Base-by-base conservation (phyloP, 1,284 basidiomycete genomes). In the Kalmanozyma brasiliensis region DNA sequence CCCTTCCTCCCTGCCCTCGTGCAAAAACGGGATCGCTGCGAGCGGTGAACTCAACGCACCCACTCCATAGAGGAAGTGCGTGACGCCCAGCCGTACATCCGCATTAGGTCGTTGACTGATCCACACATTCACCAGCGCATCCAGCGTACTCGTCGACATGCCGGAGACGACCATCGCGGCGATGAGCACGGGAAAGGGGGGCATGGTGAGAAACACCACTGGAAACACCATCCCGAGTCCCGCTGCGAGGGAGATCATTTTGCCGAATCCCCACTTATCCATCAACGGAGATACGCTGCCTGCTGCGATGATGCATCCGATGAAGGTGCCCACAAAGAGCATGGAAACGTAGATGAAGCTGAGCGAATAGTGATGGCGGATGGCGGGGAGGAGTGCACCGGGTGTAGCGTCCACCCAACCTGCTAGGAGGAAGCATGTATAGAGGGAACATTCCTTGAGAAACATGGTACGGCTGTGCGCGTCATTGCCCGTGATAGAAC, bases 351-450 rank as follows among this genome's bases (percentile, higher is more conserved):
- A 35, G 16, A 62, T 42, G 20, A 68, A 67, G 59, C 58, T 49
- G 10, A 73, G 43, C 19, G 56, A 3, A 58, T 73, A 77, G 32
- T 45, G 51, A 9, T 43, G 35, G 20, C 71, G 66, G 38, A 75
- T 73, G 9, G 66, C 72, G 8, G 71, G 73, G 2, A 73, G 34
- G 2, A 70, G 61, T 3, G 71, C 62, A 26, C 73, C 71, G 2
- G 62, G 49, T 1, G 67, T 69, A 13, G 69, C 71, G 37, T 75
- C 73, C 8, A 60, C 53, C 64, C 68, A 74, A n/a, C 72, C 72
- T 13, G 61, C 61, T 14, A 73, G 45, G 4, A 52, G 47, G 37
- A 68, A 63, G 40, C 59, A 67, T 0, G 61, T 69, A 46, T 59
- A 64, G 38, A 69, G 56, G 14, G 52, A 49, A 26, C 51, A 58